Conservation (phyloP, 345 rosid species). For the Euphorbia pulcherrima region DNA sequence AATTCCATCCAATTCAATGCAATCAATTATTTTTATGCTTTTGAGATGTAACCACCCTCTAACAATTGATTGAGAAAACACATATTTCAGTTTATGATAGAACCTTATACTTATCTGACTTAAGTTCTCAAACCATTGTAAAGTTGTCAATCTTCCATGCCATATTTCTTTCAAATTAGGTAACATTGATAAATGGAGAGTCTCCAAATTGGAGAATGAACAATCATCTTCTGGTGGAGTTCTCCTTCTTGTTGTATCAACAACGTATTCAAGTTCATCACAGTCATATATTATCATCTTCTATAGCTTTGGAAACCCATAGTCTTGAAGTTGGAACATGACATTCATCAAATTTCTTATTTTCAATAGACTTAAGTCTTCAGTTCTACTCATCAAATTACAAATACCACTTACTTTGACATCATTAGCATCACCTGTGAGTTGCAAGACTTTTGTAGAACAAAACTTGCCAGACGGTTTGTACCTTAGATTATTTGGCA, state of each 20-base stretch:
- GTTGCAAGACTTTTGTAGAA: neutral
- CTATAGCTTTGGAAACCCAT: neutral
- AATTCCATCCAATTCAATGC: too few species aligned
- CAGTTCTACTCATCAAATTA: neutral
- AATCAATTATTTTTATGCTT: neutral
- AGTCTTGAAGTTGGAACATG: neutral
- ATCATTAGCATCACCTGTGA: neutral
- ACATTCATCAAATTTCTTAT: neutral
- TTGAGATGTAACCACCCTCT: neutral
- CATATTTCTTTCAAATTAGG: neutral
- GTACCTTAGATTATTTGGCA: neutral
- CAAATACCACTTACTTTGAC: neutral
- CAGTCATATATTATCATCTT: neutral
- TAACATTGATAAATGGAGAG: neutral
- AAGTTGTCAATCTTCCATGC: neutral
- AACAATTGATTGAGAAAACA: neutral
- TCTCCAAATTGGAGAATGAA: neutral
- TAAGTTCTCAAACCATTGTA: neutral
- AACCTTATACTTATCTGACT: neutral
- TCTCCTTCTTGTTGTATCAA: neutral
- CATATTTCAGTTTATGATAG: neutral
- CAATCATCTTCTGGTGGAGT: neutral
- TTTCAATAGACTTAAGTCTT: neutral
- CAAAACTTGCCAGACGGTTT: neutral
- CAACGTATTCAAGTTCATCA: neutral